Conservation (phyloP, 2,329 filamentous ascomycete species). For the Cercospora sesami region DNA sequence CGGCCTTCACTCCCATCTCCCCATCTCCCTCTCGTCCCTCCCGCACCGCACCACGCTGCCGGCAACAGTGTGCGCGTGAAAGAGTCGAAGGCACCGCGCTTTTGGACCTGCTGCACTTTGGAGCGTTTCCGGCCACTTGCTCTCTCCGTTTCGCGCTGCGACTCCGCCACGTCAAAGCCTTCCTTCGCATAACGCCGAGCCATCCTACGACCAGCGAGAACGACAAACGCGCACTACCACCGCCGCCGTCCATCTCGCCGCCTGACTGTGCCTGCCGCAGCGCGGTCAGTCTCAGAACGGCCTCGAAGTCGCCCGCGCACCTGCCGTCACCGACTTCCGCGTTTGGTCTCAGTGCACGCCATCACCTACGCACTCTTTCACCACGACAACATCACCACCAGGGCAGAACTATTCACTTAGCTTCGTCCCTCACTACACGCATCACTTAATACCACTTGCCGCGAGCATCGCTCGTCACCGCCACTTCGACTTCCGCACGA, state of each 20-base stretch:
- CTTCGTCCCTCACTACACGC: constrained; percentile 26
- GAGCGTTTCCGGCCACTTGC: not conserved
- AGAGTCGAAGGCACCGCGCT: not conserved
- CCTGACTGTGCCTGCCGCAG: constrained; percentile 1
- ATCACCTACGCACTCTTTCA: constrained; percentile 20
- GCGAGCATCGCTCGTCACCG: constrained; percentile 1
- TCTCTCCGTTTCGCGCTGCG: constrained; percentile 7
- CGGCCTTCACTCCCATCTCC: not conserved
- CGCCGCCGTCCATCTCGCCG: constrained; percentile 9
- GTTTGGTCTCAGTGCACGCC: constrained; percentile 11
- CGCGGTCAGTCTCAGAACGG: constrained; percentile 1
- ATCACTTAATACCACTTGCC: constrained; percentile 4
- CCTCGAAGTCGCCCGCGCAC: not conserved
- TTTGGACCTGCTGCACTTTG: not conserved
- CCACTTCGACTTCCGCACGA: not conserved
- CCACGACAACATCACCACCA: not conserved
- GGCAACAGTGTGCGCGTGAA: constrained; percentile 21
- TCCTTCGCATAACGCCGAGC: not conserved
- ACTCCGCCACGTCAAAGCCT: constrained; percentile 23
- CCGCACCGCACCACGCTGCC: constrained; percentile 13
- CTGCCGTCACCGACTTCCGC: constrained; percentile 11
- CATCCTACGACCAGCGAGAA: constrained; percentile 12
- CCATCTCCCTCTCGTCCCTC: constrained; percentile 3
- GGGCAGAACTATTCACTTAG: constrained; percentile 41
- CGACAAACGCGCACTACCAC: constrained; percentile 7